Conservation (phyloP, 1,284 basidiomycete genomes). For the Cutaneotrichosporon daszewskae region DNA sequence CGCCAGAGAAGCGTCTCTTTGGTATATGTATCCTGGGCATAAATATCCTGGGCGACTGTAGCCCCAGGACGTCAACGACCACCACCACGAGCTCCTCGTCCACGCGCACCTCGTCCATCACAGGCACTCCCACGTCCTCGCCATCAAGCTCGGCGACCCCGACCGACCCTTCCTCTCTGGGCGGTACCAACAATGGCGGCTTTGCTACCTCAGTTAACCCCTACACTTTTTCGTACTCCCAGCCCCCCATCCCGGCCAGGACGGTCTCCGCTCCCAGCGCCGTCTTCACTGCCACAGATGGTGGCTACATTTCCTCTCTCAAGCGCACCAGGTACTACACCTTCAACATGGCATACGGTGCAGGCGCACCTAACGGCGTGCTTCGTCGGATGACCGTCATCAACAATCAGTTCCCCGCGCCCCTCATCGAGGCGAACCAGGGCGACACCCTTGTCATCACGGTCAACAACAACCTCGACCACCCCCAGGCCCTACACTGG, state of each 20-base stretch:
- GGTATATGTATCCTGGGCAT: slow-evolving; percentile 8
- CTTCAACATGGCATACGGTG: slow-evolving; percentile 4
- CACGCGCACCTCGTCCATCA: background rate
- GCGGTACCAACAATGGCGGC: too few relatives aligned
- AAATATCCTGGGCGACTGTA: slow-evolving; percentile 3
- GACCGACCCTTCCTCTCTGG: background rate
- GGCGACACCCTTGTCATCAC: slow-evolving; percentile 31
- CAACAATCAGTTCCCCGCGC: slow-evolving; percentile 21
- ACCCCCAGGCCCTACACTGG: slow-evolving; percentile 30
- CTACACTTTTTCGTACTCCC: slow-evolving; percentile 6
- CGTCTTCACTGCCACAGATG: slow-evolving; percentile 2
- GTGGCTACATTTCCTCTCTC: background rate
- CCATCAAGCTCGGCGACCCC: background rate
- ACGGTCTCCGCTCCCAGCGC: background rate
- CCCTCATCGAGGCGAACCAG: slow-evolving; percentile 32
- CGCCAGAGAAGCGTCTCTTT: slow-evolving; percentile 6
- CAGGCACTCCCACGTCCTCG: background rate
- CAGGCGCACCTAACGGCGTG: slow-evolving; percentile 13
- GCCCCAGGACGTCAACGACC: background rate
- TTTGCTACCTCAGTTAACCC: background rate
- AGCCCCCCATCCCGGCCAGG: slow-evolving; percentile 7
- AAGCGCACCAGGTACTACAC: slow-evolving; percentile 2
- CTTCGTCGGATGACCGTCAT: slow-evolving; percentile 10
- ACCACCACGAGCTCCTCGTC: background rate
- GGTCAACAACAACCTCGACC: slow-evolving; percentile 27